Percentiles rank a stretch among this genome's conserved stretches.
Evolutionary conservation across 192 early-diverging fungal species (phyloP).

Genomic region (Paraglomus brasilianum): DNA sequence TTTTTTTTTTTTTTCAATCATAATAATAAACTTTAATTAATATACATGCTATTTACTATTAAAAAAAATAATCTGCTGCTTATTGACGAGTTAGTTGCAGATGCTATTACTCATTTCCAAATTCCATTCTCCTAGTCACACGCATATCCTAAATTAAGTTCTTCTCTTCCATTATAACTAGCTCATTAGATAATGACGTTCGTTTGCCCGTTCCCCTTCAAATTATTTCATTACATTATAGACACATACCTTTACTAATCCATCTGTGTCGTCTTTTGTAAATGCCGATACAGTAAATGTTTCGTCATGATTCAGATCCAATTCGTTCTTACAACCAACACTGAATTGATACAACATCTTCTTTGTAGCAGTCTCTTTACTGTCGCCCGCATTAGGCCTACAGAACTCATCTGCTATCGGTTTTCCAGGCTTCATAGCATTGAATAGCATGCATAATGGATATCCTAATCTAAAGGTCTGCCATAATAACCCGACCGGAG

Average conservation of each 20-base stretch:
- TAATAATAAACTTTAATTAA: neutral
- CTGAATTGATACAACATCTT: slow-evolving; percentile 85
- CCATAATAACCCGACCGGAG: slow-evolving; percentile 70
- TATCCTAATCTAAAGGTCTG: slow-evolving; percentile 68
- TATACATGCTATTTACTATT: neutral
- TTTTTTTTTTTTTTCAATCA: neutral
- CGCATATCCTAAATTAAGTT: neutral
- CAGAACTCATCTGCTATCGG: slow-evolving; percentile 30
- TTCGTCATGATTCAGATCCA: slow-evolving; percentile 72
- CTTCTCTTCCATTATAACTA: neutral
- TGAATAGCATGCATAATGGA: slow-evolving; percentile 69
- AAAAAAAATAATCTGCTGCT: no score
- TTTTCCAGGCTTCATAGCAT: slow-evolving; percentile 62
- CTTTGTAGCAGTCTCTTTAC: slow-evolving; percentile 69
- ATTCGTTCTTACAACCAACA: slow-evolving; percentile 79
- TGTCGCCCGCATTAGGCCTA: slow-evolving; percentile 37
- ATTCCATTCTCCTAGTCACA: neutral
- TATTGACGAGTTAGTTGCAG: no score
- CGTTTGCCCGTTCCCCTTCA: neutral
- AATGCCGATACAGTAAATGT: slow-evolving; percentile 84
- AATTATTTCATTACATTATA: neutral
- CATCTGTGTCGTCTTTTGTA: slow-evolving; percentile 93
- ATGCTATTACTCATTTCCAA: neutral
- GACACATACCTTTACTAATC: slow-evolving; percentile 83
- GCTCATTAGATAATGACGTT: neutral